Evolutionary conservation across 192 early-diverging fungal species (phyloP).

Genomic region (Lobosporangium transversale): DNA sequence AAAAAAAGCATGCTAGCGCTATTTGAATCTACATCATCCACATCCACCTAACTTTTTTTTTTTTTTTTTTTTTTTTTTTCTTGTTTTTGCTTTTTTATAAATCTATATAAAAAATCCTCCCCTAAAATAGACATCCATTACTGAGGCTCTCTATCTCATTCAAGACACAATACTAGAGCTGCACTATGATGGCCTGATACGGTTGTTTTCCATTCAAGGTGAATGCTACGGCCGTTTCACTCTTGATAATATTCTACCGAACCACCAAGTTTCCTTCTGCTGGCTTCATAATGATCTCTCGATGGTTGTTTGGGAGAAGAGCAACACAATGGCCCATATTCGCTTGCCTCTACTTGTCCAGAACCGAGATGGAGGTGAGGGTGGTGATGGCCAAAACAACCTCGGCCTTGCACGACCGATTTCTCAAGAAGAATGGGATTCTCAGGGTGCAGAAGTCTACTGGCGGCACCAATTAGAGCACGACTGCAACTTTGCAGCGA

Average conservation of each 20-base stretch:
- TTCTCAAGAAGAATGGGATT: conserved; percentile 51
- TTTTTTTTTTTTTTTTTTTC: conserved; percentile 1
- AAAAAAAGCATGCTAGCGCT: too few species aligned
- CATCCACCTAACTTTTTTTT: background rate
- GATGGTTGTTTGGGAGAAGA: conserved; percentile 50
- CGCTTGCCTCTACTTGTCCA: conserved; percentile 37
- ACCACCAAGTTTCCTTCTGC: conserved; percentile 47
- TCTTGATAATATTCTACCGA: conserved; percentile 43
- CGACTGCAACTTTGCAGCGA: conserved; percentile 48
- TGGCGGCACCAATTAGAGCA: conserved; percentile 49
- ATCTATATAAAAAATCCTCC: background rate
- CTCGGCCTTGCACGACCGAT: conserved; percentile 20
- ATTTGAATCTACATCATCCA: too few species aligned
- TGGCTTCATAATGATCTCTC: conserved; percentile 52
- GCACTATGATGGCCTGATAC: conserved; percentile 43
- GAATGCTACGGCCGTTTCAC: conserved; percentile 49
- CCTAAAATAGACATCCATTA: conserved; percentile 23
- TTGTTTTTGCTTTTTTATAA: too few species aligned
- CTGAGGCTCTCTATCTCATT: conserved; percentile 38
- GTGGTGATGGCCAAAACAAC: background rate
- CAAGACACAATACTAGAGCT: conserved; percentile 47
- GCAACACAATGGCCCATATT: conserved; percentile 50
- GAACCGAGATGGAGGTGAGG: background rate
- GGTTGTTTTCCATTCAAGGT: conserved; percentile 40
- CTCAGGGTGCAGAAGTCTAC: conserved; percentile 41